Percentiles rank a stretch among this genome's conserved stretches.
These are phyloP conservation scores for Vaccinium vitisidaea DNA, from an alignment of 148 eudicot species.

Conservation along the genomic window DNA sequence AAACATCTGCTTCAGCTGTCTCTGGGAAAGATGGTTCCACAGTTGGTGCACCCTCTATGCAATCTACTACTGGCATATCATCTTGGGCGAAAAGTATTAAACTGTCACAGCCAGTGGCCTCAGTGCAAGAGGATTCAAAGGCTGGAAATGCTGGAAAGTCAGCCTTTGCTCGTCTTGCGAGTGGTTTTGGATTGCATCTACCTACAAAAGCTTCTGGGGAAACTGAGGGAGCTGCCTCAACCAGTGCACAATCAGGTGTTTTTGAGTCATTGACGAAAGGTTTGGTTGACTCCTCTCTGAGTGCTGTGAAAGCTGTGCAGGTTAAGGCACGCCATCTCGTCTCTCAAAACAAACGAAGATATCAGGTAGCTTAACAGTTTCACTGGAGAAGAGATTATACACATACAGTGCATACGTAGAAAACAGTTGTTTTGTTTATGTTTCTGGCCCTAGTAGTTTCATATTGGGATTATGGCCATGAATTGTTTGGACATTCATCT, in stretches of 20 bases:
- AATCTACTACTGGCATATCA: constrained; percentile 42
- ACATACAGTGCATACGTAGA: background rate
- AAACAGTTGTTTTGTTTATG: background rate
- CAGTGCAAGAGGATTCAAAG: constrained; percentile 39
- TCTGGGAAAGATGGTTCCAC: constrained; percentile 35
- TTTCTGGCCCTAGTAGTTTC: background rate
- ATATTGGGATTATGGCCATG: background rate
- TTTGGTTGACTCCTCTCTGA: constrained; percentile 74
- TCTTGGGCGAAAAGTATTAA: constrained; percentile 48
- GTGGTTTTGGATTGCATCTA: constrained; percentile 59
- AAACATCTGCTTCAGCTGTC: constrained; percentile 30
- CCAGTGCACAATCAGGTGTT: constrained; percentile 52
- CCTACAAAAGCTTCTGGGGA: constrained; percentile 43
- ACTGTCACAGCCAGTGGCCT: constrained; percentile 34
- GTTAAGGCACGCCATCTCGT: constrained; percentile 92
- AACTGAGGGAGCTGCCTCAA: constrained; percentile 36
- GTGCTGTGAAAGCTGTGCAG: constrained; percentile 94
- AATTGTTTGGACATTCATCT: background rate
- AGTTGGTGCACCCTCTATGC: constrained; percentile 28
- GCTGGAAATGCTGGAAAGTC: constrained; percentile 42
- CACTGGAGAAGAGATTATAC: background rate
- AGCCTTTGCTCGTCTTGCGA: constrained; percentile 62
- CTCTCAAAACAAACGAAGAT: constrained; percentile 97
- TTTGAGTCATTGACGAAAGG: constrained; percentile 77
- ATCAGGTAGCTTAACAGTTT: constrained; percentile 64